Evolutionary conservation across 257 asterid genomes (phyloP).

Genomic region (Parsonsia alboflavescens): DNA sequence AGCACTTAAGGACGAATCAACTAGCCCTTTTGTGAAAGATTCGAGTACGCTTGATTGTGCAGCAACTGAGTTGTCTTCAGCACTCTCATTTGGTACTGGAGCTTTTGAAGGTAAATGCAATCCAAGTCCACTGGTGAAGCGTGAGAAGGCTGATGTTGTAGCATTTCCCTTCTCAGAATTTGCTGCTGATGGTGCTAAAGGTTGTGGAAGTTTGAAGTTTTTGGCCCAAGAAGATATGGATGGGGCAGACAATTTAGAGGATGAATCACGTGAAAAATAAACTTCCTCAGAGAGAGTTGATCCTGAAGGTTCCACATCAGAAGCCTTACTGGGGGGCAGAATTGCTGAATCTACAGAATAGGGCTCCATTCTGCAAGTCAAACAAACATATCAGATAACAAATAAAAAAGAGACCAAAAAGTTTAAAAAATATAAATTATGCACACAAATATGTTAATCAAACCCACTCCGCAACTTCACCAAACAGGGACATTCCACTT

Average conservation of each 20-base stretch:
- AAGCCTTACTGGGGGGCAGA: constrained; percentile 33
- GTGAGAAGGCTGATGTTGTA: constrained; percentile 60
- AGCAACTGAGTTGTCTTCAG: constrained; percentile 37
- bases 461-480: not conserved
- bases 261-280: constrained; percentile 33
- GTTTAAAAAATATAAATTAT: not conserved
- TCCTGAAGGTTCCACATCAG: constrained; percentile 40
- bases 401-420: constrained; percentile 15
- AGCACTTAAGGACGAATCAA: constrained; percentile 82
- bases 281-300: constrained; percentile 33
- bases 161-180: constrained; percentile 38
- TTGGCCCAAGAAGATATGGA: constrained; percentile 66
- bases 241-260: constrained; percentile 49
- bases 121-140: constrained; percentile 82
- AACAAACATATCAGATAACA: not conserved
- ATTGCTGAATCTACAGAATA: constrained; percentile 40
- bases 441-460: not conserved
- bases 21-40: constrained; percentile 77
- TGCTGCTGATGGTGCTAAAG: constrained; percentile 28
- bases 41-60: constrained; percentile 68
- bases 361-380: constrained; percentile 56
- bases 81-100: constrained; percentile 38
- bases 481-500: not conserved
- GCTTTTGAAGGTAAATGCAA: constrained; percentile 45
- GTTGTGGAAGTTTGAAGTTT: constrained; percentile 53